Percentiles rank a stretch among this genome's conserved stretches.
Evolutionary conservation across 208 protist species (phyloP).

Genomic region (Willaertia magna): DNA sequence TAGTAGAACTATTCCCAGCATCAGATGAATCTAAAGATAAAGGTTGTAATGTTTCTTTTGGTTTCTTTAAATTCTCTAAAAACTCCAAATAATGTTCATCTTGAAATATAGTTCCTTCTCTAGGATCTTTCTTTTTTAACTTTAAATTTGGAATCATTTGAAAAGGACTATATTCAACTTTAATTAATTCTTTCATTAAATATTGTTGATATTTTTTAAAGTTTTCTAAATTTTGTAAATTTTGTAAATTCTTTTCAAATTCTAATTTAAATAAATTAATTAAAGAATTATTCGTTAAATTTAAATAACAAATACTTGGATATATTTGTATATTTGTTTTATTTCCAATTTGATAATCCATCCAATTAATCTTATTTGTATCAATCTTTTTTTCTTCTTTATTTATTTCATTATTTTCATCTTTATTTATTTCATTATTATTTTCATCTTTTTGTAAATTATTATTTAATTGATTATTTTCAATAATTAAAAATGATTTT

Average conservation of each 20-base stretch:
- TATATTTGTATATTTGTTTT: not conserved
- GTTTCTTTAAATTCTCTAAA: not conserved
- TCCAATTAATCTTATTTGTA: not conserved
- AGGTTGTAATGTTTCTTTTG: not conserved
- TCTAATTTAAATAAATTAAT: not conserved
- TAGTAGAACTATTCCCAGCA: not conserved
- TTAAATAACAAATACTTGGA: not conserved
- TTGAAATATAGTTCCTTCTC: not conserved
- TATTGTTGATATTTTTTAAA: not conserved
- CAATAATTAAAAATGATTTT: not conserved
- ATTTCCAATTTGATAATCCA: not conserved
- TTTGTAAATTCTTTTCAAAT: not conserved
- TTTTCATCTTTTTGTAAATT: too few relatives aligned
- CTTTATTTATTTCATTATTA: too few relatives aligned
- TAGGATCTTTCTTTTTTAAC: not conserved
- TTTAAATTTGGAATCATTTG: not conserved
- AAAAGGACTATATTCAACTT: not conserved
- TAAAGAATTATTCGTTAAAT: not conserved
- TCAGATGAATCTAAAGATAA: not conserved
- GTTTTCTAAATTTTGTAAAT: not conserved
- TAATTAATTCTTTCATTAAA: not conserved
- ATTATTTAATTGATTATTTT: too few relatives aligned
- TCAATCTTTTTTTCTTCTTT: too few relatives aligned
- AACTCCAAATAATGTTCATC: not conserved
- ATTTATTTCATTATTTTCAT: too few relatives aligned